Evolutionary conservation across 164 flowering plant genomes (phyloP).

Genomic region (Amborella trichopoda): DNA sequence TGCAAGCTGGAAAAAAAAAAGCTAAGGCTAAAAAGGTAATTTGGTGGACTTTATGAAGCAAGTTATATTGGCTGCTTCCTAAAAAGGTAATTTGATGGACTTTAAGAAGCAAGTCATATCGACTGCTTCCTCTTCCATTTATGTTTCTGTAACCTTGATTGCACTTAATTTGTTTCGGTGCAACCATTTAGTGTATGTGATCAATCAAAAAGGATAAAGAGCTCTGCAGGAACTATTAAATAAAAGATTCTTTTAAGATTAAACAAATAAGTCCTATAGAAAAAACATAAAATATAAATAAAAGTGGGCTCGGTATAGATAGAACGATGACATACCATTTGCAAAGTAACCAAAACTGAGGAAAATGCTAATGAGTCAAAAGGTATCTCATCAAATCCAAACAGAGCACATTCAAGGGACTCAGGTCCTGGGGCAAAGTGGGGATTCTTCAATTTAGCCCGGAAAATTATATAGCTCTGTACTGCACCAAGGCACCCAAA

Average conservation of each 20-base stretch:
- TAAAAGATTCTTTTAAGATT: not conserved
- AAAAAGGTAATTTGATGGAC: too few species aligned
- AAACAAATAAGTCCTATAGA: not conserved
- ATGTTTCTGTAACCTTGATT: not conserved
- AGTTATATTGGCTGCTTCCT: too few species aligned
- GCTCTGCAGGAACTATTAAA: not conserved
- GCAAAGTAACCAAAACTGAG: constrained; percentile 73
- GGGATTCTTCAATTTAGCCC: constrained; percentile 66
- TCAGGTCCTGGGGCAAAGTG: constrained; percentile 89
- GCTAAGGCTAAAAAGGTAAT: too few species aligned
- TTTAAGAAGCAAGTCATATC: too few species aligned
- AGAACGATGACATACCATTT: constrained; percentile 41
- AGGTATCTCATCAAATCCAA: constrained; percentile 73
- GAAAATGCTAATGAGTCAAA: constrained; percentile 89
- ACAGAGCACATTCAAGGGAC: constrained; percentile 78
- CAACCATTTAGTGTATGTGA: not conserved
- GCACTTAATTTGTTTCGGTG: not conserved
- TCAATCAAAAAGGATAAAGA: not conserved
- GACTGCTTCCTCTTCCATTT: too few species aligned
- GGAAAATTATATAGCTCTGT: constrained; percentile 86
- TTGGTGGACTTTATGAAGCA: too few species aligned
- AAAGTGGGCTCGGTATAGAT: not conserved
- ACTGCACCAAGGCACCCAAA: constrained; percentile 13
- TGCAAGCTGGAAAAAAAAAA: too few species aligned
- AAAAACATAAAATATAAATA: not conserved